These are phyloP conservation scores for Inga oerstediana DNA, from an alignment of 306 rosid species.

Conservation along the genomic window DNA sequence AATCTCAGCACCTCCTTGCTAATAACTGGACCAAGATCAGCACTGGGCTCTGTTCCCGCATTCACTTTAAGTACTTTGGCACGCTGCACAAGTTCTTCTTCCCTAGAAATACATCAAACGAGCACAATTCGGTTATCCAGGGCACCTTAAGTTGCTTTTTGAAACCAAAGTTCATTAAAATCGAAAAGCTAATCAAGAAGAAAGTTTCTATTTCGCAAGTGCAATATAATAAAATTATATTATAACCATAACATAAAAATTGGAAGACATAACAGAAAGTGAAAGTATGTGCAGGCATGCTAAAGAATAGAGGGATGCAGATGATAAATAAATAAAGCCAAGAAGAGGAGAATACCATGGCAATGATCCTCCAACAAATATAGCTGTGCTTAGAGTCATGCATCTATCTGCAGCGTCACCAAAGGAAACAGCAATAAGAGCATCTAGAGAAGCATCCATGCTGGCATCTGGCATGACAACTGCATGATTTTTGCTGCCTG, in stretches of 20 bases:
- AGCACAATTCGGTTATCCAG: constrained; percentile 13
- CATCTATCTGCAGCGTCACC: constrained; percentile 65
- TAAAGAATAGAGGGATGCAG: neutral
- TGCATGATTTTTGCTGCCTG: constrained; percentile 64
- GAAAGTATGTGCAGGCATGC: neutral
- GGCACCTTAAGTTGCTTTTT: constrained; percentile 6
- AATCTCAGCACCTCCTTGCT: constrained; percentile 58
- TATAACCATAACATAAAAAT: neutral
- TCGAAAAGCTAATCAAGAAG: neutral
- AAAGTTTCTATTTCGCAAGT: constrained; percentile 1
- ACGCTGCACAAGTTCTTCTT: constrained; percentile 55
- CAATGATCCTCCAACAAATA: constrained; percentile 69
- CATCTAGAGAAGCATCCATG: constrained; percentile 61
- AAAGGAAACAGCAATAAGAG: constrained; percentile 64
- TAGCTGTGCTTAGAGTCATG: constrained; percentile 59
- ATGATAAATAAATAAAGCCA: constrained; percentile 6
- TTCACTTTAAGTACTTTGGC: constrained; percentile 60
- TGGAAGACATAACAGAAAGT: neutral
- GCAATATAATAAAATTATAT: neutral
- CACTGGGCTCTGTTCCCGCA: constrained; percentile 66
- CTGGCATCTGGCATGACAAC: constrained; percentile 80
- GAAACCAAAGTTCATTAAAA: constrained; percentile 20
- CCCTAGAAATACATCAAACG: constrained; percentile 51
- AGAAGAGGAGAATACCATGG: constrained; percentile 49
- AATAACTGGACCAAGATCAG: constrained; percentile 76